A percentile compares a stretch with the other conserved stretches of the same genome.
These are phyloP conservation scores for Papiliotrema laurentii DNA, from an alignment of 1,284 basidiomycete species.

Conservation along the genomic window DNA sequence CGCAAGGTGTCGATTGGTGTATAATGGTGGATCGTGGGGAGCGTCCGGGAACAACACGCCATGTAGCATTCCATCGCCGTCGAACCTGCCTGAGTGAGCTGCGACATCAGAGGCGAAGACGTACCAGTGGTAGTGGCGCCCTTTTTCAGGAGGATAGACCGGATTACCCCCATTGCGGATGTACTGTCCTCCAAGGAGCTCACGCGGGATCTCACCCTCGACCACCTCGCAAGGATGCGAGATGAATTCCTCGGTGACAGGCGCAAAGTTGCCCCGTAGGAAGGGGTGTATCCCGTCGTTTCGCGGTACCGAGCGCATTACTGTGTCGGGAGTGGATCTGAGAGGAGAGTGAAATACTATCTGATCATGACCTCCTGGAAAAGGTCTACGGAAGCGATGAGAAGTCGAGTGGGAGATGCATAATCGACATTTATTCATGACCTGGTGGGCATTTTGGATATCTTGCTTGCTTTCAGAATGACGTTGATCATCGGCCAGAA, in stretches of 20 bases:
- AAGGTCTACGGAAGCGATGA: too few species aligned
- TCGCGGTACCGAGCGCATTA: slow-evolving; percentile 5
- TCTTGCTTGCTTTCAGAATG: too few species aligned
- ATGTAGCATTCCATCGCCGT: slow-evolving; percentile 52
- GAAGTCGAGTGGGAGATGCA: too few species aligned
- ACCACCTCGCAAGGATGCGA: slow-evolving; percentile 28
- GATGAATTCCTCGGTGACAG: slow-evolving; percentile 32
- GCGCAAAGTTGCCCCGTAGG: slow-evolving; percentile 39
- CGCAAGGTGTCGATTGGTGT: slow-evolving; percentile 37
- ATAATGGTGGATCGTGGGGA: slow-evolving; percentile 9
- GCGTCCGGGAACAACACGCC: slow-evolving; percentile 49
- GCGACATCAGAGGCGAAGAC: neutral
- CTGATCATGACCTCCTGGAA: neutral
- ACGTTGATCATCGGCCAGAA: too few species aligned
- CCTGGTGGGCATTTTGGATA: too few species aligned
- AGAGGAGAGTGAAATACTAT: neutral
- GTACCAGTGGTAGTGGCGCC: slow-evolving; percentile 40
- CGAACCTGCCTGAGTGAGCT: slow-evolving; percentile 26
- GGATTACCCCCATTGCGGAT: slow-evolving; percentile 54
- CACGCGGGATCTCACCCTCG: slow-evolving; percentile 27
- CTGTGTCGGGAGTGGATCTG: neutral
- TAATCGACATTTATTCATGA: too few species aligned
- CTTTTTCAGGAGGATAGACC: slow-evolving; percentile 42
- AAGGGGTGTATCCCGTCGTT: slow-evolving; percentile 30
- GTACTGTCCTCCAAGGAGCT: slow-evolving; percentile 46